Evolutionary conservation across 352 stramenopile genomes (phyloP), one percentile per base, ranked within the genome.

Genomic region (Phytophthora fragariaefolia): DNA sequence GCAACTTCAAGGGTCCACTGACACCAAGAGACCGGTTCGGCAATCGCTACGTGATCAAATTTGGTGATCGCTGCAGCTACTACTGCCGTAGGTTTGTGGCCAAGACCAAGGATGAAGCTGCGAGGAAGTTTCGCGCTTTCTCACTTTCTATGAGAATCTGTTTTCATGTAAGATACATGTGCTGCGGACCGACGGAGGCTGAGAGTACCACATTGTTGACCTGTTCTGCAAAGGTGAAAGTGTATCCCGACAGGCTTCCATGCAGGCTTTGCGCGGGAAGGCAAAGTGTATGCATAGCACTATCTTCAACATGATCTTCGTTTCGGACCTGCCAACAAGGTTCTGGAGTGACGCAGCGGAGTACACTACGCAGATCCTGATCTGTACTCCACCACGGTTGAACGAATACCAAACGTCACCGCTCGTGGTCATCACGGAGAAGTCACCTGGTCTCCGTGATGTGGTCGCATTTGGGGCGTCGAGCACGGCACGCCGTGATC

Each of bases 201-300:
- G 28, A 34, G 1, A 34, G 2, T 34, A 34, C 12, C 2, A 4
- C 28, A 34, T 10, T 34, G 28, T 34, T 34, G 28, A 7, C 28
- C 28, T 34, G 28, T 34, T 34, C 12, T 34, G 28, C 28, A 34
- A 34, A 10, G 28, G 12, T 12, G 28, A 34, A 5, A 10, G 28
- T 6, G 28, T 34, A 7, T 49, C 54, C 0, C 32, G 73, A 1
- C 73, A 81, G 20, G 26, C 63, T 0, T 20, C 28, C 2, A 81
- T 73, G n/a, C 49, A 65, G 9, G 60, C 69, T 0, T 22, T 20
- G 0, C 77, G 77, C 27, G 73, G 69, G 0, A 77, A 77, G 45
- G 59, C 68, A 2, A 69, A 77, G 28, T 38, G 61, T 0, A 76
- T 77, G 60, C 69, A 77, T 30, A 56, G 61, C 1, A 76, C 47